Percentiles rank a stretch among this genome's conserved stretches.
These are phyloP conservation scores for Aspergillus jensenii DNA, from an alignment of 2,329 filamentous ascomycete genomes.

Conservation along the genomic window DNA sequence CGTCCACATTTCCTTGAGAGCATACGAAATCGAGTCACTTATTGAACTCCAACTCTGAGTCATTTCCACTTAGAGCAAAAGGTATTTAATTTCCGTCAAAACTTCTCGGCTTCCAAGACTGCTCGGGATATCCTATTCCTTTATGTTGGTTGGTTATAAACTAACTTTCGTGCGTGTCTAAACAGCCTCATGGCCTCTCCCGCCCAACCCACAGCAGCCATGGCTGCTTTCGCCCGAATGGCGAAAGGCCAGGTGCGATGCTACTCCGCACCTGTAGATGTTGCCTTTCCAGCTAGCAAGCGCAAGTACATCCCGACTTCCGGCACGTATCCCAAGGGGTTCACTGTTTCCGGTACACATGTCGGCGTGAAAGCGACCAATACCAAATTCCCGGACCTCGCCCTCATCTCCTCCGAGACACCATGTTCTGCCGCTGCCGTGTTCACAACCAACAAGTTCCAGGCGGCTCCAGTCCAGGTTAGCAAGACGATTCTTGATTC, in stretches of 20 bases:
- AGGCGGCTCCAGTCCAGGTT: constrained; percentile 90
- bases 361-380: constrained; percentile 94
- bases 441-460: constrained; percentile 98
- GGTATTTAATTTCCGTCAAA: background rate
- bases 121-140: background rate
- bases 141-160: background rate
- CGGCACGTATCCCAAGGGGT: constrained; percentile 88
- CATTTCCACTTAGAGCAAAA: background rate
- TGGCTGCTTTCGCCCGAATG: constrained; percentile 37
- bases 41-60: constrained; percentile 8
- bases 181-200: constrained; percentile 26
- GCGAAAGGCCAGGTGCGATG: constrained; percentile 40
- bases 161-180: background rate
- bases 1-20: constrained; percentile 5
- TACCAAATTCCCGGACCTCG: constrained; percentile 86
- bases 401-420: constrained; percentile 79
- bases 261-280: constrained; percentile 48
- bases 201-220: constrained; percentile 28
- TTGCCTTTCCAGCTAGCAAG: constrained; percentile 71
- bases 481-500: constrained; percentile 70
- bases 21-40: background rate
- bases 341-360: constrained; percentile 80
- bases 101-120: background rate
- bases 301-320: constrained; percentile 83
- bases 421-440: constrained; percentile 88